Base-by-base conservation (phyloP, 2,329 filamentous ascomycete genomes). In the Penicillium sp. region DNA sequence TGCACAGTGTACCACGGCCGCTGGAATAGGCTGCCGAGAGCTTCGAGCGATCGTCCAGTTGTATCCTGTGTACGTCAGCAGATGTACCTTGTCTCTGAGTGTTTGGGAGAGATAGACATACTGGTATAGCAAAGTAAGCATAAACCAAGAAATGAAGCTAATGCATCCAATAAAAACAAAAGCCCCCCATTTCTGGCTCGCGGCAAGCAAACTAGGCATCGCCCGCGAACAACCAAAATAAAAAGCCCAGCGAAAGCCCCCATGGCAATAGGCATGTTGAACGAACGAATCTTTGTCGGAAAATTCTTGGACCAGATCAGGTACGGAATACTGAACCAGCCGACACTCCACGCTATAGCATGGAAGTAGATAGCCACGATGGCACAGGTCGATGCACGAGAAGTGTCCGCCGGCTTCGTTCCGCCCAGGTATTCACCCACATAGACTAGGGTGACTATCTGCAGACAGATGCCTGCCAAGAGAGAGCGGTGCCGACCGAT, bases 341-440 rank as follows among this genome's bases (percentile, higher is more conserved):
- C 75, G 22, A 76, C 71, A 17, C 74, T 73, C 62, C 79, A 82
- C 4, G 78, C 80, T 48, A 82, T 79, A 0, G 72, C 79, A 53
- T 82, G 79, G 7, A 81, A 66, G 50, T 78, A 82, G 20, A 82
- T 74, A 2, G 76, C 73, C 0, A 78, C 79, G 22, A 82, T 73
- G 3, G 79, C 80, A 0, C 66, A 77, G 35, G 78, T 65, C 0
- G 73, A 74, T 4, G 78, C 70, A 1, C 63, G 72, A 55, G 4
- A 74, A 4, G 57, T 63, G 10, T 59, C 57, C 67, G 42, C 55
- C 3, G n/a, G 17, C 2, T 57, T 60, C 1, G 63, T 64, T 42
- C 69, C 73, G 52, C 76, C 78, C 47, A 81, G 68, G 35, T 74
- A 81, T 2, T 74, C 69, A 4, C 72, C 78, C 1, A 82, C 65